Evolutionary conservation across 176 grass and related monocot genomes (phyloP), one percentile per base, ranked within the genome.

Genomic region (Juncus effusus): DNA sequence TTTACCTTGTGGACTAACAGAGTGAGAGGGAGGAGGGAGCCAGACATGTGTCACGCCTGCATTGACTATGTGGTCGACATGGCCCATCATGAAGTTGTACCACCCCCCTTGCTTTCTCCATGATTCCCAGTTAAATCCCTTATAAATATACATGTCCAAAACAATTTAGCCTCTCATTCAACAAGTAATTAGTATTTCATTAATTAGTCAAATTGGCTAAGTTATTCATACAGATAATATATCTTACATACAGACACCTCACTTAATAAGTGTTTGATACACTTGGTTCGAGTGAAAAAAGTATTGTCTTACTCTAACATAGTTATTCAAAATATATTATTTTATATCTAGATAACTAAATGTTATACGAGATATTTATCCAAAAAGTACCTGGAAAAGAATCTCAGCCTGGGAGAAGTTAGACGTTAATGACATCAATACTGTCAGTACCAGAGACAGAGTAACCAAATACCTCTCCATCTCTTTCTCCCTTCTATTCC

Each of bases 121-220:
- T 10, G 86, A 90, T 28, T 90, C 86, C 86, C 91, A 95, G 68
- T 87, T 90, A 44, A 95, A 95, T 0, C 86, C 91, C 86, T 96
- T 19, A 74, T 3, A 1, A 28, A 68, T 6, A 68, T 7, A 64
- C 15, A 38, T 7, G 5, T 1, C 16, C 0, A 65, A 35, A 65
- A 50, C 0, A 4, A 65, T 40, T 65, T 38, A 67, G 9, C 4
- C 8, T 67, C 10, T 53, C 10, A 2, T 67, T 4, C 36, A 50
- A 36, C 13, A 53, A 63, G 6, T 15, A 3, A 39, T 1, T 62
- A 62, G 2, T 3, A 5, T 13, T 36, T 39, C 36, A 40, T 2
- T 5, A 12, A 40, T 28, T 28, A 28, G 1, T 28, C 19, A 28
- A 28, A 28, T 28, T 28, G 19, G 19, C 19, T 28, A 62, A 40